These are phyloP conservation scores for Fonsecaea nubica DNA, from an alignment of 2,329 filamentous ascomycete genomes.

Conservation along the genomic window DNA sequence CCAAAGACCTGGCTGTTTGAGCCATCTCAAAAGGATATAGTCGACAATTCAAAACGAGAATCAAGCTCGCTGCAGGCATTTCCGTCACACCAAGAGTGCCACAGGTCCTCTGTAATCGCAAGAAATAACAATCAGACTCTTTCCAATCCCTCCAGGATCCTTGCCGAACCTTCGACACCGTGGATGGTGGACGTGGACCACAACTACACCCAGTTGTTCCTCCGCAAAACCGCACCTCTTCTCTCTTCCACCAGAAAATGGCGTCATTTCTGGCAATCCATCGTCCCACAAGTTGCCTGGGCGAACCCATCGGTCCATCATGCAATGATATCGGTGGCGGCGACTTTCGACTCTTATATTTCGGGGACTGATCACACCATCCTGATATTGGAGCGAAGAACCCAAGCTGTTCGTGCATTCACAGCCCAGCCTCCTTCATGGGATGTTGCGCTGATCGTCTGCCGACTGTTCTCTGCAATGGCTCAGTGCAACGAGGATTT, in stretches of 20 bases:
- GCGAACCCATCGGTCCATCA: conserved; percentile 28
- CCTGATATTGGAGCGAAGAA: conserved; percentile 16
- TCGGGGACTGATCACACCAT: conserved; percentile 15
- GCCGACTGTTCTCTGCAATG: conserved; percentile 29
- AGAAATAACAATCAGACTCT: background rate
- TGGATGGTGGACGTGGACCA: conserved; percentile 11
- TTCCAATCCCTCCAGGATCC: background rate
- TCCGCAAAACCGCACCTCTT: conserved; percentile 20
- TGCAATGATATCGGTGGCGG: conserved; percentile 31
- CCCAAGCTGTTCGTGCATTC: conserved; percentile 22
- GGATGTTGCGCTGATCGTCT: conserved; percentile 30
- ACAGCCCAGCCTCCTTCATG: conserved; percentile 10
- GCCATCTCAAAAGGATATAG: background rate
- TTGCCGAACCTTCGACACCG: conserved; percentile 18
- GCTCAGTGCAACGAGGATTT: conserved; percentile 27
- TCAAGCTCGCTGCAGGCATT: background rate
- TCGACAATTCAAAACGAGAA: background rate
- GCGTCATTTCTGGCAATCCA: conserved; percentile 26
- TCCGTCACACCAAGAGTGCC: background rate
- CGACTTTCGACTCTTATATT: conserved; percentile 24
- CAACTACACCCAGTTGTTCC: conserved; percentile 17
- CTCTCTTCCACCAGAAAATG: conserved; percentile 24
- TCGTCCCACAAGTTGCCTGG: conserved; percentile 31
- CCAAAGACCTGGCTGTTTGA: conserved; percentile 30
- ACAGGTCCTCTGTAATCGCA: background rate